Evolutionary conservation across 169 alveolate species (phyloP), one percentile per base, ranked within the genome.

Genomic region (Amoebophrya sp.): DNA sequence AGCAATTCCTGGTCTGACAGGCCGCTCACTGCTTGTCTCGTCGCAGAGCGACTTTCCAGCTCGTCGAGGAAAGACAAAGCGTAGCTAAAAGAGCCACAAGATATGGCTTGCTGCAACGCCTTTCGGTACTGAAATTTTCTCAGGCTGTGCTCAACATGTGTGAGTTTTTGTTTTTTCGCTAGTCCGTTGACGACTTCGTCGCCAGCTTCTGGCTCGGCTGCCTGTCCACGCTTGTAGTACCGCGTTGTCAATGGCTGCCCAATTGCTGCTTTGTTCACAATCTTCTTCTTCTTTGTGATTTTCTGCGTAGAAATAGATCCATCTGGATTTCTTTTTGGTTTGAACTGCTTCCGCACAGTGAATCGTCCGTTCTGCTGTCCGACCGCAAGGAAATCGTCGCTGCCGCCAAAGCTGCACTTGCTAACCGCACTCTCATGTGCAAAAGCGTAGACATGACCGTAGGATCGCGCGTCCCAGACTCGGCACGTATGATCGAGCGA

Each of bases 211-310:
- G 3, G 83, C 83, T 65, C 83, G 33, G 83, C 83, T n/a, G n/a
- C n/a, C n/a, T n/a, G n/a, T 29, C 83, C 83, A 36, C 83, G 83
- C 83, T 65, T 65, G 83, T 65, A 65, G 83, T 65, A 65, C 33
- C 83, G 18, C 39, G 83, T 18, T 6, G 83, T 65, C n/a, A 65
- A 65, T 36, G 83, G 83, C 83, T 26, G 26, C 36, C 83, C 83
- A 0, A 29, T 10, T 29, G 83, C 39, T 1, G 83, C 83, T 26
- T 65, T 65, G 83, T 65, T 65, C 2, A 1, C 26, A 36, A 65
- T 65, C 2, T 1, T 26, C 36, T 6, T 6, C 83, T 18, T 1
- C 83, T 65, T 65, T 36, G 18, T 1, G 1, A 12, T 18, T 18
- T 18, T 18, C 65, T 47, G 65, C 65, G 6, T 47, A n/a, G n/a